A percentile compares a stretch with the other conserved stretches of the same genome.
Conservation (phyloP, 805 yeast species). For the Candida ovalis region DNA sequence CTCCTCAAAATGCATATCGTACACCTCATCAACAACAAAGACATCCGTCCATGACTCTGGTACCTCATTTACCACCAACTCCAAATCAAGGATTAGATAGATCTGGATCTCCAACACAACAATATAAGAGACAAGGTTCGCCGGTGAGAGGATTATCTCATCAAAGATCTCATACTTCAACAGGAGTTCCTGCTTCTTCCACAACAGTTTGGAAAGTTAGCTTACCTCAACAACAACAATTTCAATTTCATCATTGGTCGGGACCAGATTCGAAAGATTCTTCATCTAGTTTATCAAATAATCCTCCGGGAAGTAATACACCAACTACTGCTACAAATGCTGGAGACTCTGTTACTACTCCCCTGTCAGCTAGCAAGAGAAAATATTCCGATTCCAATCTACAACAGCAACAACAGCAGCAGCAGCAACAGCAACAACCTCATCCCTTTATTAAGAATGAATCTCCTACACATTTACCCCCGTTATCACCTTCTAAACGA, state of each 20-base stretch:
- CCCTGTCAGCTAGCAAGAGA: conserved; percentile 16
- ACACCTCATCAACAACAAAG: conserved; percentile 5
- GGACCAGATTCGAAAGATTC: conserved; percentile 26
- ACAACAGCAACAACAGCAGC: conserved; percentile 3
- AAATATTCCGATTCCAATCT: conserved; percentile 12
- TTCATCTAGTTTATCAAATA: conserved; percentile 3
- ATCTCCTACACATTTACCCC: not conserved
- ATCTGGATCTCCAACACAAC: not conserved
- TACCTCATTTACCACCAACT: conserved; percentile 7
- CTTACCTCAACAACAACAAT: conserved; percentile 31
- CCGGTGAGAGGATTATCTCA: conserved; percentile 19
- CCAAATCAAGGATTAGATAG: not conserved
- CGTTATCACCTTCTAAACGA: conserved; percentile 14
- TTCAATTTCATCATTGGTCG: conserved; percentile 35
- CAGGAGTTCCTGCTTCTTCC: conserved; percentile 22
- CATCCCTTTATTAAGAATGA: not conserved
- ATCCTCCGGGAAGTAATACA: conserved; percentile 1
- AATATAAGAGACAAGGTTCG: conserved; percentile 11
- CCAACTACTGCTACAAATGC: conserved; percentile 1
- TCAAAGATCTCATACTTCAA: conserved; percentile 26
- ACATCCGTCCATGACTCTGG: conserved; percentile 1
- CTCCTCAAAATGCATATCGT: not conserved
- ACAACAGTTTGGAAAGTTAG: conserved; percentile 34
- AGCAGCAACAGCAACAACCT: conserved; percentile 4
- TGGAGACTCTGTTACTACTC: conserved; percentile 7